Percentiles rank a stretch among this genome's conserved stretches.
Conservation (phyloP, 2,329 filamentous ascomycete genomes). For the Trichophyton rubrum region DNA sequence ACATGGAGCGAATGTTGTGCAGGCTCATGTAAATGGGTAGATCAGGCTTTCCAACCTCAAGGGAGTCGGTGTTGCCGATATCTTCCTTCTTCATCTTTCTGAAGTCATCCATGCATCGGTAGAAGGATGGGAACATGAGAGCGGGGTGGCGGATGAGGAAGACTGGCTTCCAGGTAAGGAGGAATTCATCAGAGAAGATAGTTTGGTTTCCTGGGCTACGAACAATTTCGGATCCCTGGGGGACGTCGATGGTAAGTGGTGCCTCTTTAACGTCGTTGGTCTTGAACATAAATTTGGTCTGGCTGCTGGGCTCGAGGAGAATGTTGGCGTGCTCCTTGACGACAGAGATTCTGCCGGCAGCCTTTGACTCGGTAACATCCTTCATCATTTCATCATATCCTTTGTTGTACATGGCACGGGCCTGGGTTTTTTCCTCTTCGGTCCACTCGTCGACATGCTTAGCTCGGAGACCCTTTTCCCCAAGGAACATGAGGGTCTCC, state of each 20-base stretch:
- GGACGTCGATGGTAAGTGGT: constrained; percentile 5
- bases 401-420: constrained; percentile 17
- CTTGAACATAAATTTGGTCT: constrained; percentile 5
- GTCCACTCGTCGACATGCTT: constrained; percentile 21
- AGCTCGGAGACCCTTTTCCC: constrained; percentile 10
- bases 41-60: constrained; percentile 10
- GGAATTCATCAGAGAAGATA: constrained; percentile 25
- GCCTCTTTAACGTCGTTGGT: background rate
- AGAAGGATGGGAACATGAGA: constrained; percentile 28
- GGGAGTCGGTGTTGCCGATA: constrained; percentile 10
- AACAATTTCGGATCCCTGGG: constrained; percentile 9
- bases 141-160: constrained; percentile 32
- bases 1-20: constrained; percentile 23
- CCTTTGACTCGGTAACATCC: constrained; percentile 14
- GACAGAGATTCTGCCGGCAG: constrained; percentile 21
- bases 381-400: constrained; percentile 20
- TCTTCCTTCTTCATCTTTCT: constrained; percentile 13
- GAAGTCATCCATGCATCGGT: constrained; percentile 20
- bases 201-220: constrained; percentile 24
- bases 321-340: constrained; percentile 26
- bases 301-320: constrained; percentile 6
- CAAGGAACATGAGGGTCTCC: constrained; percentile 8
- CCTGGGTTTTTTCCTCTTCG: constrained; percentile 16
- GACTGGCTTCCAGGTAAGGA: constrained; percentile 23
- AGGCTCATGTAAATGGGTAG: constrained; percentile 20